A percentile compares a stretch with the other conserved stretches of the same genome.
Evolutionary conservation across 768 basidiomycete species (phyloP).

Genomic region (Galerina sulciceps): DNA sequence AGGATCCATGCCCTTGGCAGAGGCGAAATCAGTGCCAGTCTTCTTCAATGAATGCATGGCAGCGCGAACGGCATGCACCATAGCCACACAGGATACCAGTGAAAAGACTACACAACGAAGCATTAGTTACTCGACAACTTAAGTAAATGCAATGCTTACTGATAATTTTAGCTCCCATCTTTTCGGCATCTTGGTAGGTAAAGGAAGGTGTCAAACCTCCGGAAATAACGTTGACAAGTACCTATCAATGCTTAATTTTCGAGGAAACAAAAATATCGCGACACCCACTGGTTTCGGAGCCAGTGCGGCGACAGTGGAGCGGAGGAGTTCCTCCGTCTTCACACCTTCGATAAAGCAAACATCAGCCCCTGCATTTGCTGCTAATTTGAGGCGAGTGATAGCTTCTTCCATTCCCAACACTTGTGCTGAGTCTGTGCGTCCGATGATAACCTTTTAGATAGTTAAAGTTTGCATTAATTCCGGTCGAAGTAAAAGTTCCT

Average conservation of each 20-base stretch:
- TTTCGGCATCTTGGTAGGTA: conserved; percentile 70
- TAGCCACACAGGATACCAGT: conserved; percentile 75
- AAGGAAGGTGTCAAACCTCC: conserved; percentile 80
- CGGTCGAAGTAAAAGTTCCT: background rate
- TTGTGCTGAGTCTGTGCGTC: conserved; percentile 79
- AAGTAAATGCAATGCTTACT: conserved; percentile 46
- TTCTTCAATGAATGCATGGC: conserved; percentile 78
- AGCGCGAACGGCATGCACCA: conserved; percentile 77
- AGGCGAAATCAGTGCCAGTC: conserved; percentile 73
- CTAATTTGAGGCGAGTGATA: conserved; percentile 64
- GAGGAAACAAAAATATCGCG: background rate
- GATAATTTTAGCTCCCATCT: conserved; percentile 75
- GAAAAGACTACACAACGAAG: conserved; percentile 82
- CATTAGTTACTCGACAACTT: no score
- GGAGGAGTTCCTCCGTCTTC: conserved; percentile 65
- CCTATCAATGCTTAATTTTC: conserved; percentile 30
- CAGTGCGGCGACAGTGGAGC: conserved; percentile 65
- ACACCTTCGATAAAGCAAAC: conserved; percentile 86
- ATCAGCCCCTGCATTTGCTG: conserved; percentile 75
- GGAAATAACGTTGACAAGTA: conserved; percentile 81
- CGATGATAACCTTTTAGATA: conserved; percentile 61
- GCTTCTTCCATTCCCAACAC: conserved; percentile 83
- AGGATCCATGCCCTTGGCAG: conserved; percentile 72
- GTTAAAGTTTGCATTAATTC: background rate
- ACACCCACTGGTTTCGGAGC: conserved; percentile 69